Conservation (phyloP, 441 rosid genomes). For the Arabidopsis lyrata region DNA sequence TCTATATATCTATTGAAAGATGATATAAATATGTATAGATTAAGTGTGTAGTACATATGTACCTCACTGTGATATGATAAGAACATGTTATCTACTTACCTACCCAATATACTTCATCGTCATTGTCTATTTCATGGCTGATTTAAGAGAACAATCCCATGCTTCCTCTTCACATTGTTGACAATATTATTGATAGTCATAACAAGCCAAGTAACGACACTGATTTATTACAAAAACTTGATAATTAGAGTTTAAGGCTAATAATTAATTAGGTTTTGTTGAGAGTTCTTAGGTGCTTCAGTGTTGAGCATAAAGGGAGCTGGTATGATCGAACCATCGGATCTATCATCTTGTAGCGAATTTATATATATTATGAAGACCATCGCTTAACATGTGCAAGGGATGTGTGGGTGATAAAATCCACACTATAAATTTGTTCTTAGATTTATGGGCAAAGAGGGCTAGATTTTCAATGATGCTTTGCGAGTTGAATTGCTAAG, state of each 20-base stretch:
- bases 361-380: too few species aligned
- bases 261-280: not conserved
- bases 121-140: slow-evolving; percentile 83
- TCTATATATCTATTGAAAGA: slow-evolving; percentile 66
- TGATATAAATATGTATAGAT: slow-evolving; percentile 48
- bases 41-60: slow-evolving; percentile 70
- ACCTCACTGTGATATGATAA: slow-evolving; percentile 82
- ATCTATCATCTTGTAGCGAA: too few species aligned
- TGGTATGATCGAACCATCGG: not conserved
- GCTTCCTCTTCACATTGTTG: slow-evolving; percentile 69
- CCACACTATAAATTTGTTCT: too few species aligned
- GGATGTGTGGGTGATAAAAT: too few species aligned
- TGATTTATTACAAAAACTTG: not conserved
- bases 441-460: too few species aligned
- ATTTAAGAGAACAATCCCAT: slow-evolving; percentile 76
- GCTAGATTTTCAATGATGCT: too few species aligned
- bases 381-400: too few species aligned
- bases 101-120: slow-evolving; percentile 16
- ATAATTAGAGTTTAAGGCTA: not conserved
- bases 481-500: too few species aligned
- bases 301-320: not conserved
- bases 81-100: slow-evolving; percentile 60
- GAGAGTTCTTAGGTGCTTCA: not conserved
- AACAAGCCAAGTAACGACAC: slow-evolving; percentile 64
- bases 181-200: slow-evolving; percentile 59